Base-by-base conservation (phyloP, 1,284 basidiomycete genomes). In the Cutaneotrichosporon daszewskae region DNA sequence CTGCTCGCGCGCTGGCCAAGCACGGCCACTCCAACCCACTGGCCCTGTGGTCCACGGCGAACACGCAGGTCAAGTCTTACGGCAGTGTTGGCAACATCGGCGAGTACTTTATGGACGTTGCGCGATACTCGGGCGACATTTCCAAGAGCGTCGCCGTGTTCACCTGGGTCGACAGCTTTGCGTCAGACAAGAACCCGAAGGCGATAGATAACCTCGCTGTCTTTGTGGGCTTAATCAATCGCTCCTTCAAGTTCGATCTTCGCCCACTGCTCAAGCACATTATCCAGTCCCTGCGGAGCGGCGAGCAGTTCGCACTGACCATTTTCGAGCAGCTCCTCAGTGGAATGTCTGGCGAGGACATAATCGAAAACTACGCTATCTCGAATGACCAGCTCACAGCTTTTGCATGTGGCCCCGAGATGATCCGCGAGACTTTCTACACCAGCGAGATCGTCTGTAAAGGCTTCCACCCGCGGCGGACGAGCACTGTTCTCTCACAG, bases 71-170 rank as follows among this genome's bases (percentile, higher is more conserved):
- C 47, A 92, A 92, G 82, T 84, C 89, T 16, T 99, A 98, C 64
- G 88, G 95, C 58, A 98, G 97, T 66, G 75, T 98, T 49, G 88
- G 95, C 60, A 99, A 97, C 67, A 75, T 98, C 50, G 89, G 89
- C 14, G 79, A 80, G 34, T 87, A 90, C 24, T 83, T 98, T 43
- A 86, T 97, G 28, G 88, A 91, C 55, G 84, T 85, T n/a, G 77
- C 91, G 54, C 79, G 86, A 61, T 95, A 87, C 71, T 80, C 92
- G 49, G 90, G 87, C 2, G 82, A 83, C 51, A 84, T 98, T 77
- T 88, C 88, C 20, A 94, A 91, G 63, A 95, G 98, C 62, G 86
- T 96, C 12, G 78, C 97, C 17, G 81, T 89, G 6, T 98, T 85
- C 63, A 78, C 87, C 42, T 79, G 96, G 48, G 74, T 99, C 47